Conservation (phyloP, 345 rosid species). For the Camelina neglecta region DNA sequence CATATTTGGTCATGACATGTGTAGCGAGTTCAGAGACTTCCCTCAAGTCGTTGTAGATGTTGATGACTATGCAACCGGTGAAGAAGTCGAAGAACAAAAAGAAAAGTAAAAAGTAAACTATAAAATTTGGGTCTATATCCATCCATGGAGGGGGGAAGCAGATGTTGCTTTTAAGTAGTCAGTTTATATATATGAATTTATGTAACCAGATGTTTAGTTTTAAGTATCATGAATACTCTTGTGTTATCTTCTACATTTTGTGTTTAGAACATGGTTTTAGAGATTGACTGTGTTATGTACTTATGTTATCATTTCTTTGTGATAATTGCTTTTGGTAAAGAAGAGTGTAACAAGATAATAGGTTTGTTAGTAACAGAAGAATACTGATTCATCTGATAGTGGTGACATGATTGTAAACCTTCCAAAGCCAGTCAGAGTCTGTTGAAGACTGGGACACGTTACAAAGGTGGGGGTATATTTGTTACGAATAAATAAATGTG, state of each 20-base stretch:
- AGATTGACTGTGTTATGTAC: no score
- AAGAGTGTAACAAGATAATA: not conserved
- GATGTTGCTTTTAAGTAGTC: not conserved
- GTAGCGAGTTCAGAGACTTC: constrained; percentile 20
- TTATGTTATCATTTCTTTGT: not conserved
- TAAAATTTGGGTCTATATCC: not conserved
- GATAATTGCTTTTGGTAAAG: not conserved
- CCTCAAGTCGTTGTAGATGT: constrained; percentile 23
- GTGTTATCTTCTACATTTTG: not conserved
- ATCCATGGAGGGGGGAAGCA: constrained; percentile 18
- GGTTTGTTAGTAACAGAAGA: not conserved
- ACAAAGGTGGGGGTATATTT: not conserved
- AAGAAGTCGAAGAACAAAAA: not conserved
- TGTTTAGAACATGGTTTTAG: not conserved
- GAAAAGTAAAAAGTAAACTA: not conserved
- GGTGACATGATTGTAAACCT: not conserved
- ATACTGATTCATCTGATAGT: not conserved
- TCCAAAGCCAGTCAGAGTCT: not conserved
- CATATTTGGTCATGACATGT: constrained; percentile 7
- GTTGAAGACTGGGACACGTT: not conserved
- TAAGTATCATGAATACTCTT: not conserved
- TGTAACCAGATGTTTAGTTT: constrained; percentile 23
- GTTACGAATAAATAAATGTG: not conserved
- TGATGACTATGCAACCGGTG: constrained; percentile 28
- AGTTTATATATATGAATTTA: not conserved